Conservation (phyloP, 306 rosid genomes). For the Canavalia gladiata region DNA sequence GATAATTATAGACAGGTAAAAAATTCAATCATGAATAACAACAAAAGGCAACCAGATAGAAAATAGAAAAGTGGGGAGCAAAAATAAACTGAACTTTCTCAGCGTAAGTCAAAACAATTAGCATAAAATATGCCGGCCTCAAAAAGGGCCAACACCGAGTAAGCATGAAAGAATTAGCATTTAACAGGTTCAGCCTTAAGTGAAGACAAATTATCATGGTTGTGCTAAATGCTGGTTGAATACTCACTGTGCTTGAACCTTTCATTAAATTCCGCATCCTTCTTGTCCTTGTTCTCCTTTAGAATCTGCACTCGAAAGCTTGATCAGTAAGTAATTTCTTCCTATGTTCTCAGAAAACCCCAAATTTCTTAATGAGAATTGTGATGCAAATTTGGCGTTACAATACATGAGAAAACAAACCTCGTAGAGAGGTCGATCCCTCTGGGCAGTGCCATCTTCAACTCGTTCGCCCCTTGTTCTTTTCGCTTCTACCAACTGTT, state of each 20-base stretch:
- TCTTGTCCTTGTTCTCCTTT: constrained; percentile 90
- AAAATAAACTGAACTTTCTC: not conserved
- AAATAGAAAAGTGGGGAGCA: not conserved
- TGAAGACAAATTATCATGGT: not conserved
- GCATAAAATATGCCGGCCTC: constrained; percentile 24
- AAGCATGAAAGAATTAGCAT: constrained; percentile 5
- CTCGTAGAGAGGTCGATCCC: constrained; percentile 93
- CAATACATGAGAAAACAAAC: constrained; percentile 48
- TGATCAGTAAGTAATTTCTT: not conserved
- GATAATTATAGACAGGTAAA: constrained; percentile 25
- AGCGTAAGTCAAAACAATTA: constrained; percentile 3
- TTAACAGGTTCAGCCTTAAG: constrained; percentile 3
- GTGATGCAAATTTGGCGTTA: not conserved
- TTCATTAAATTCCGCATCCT: constrained; percentile 90
- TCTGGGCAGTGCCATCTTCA: constrained; percentile 91
- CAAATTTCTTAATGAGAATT: not conserved
- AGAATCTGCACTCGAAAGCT: constrained; percentile 65
- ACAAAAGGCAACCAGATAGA: constrained; percentile 27
- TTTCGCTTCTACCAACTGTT: constrained; percentile 81
- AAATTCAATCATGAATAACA: constrained; percentile 26
- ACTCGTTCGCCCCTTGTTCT: constrained; percentile 82
- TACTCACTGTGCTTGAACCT: constrained; percentile 95
- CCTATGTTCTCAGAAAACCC: not conserved
- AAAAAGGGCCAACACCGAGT: constrained; percentile 25
- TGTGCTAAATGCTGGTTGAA: constrained; percentile 37